Evolutionary conservation across 306 rosid species (phyloP).

Genomic region (Canavalia ensiformis): DNA sequence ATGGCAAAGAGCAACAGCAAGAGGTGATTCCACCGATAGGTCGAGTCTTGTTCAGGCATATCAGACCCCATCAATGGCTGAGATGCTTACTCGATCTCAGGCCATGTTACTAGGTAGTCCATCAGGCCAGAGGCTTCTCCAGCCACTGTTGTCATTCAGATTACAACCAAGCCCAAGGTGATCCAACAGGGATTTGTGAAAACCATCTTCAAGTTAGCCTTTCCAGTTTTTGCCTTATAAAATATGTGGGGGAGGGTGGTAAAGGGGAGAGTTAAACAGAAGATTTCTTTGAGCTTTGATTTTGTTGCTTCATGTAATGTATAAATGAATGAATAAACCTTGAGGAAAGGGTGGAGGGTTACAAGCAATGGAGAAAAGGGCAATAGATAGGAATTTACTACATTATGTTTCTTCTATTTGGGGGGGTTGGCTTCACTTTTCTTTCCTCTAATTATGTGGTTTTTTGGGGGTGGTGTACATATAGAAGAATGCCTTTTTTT

Average conservation of each 20-base stretch:
- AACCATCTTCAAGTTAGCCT: conserved; percentile 52
- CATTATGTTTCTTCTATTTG: conserved; percentile 61
- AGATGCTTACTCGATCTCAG: conserved; percentile 98
- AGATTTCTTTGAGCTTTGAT: conserved; percentile 65
- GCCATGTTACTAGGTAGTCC: conserved; percentile 83
- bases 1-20: conserved; percentile 98
- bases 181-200: conserved; percentile 44
- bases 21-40: conserved; percentile 94
- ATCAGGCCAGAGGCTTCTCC: conserved; percentile 84
- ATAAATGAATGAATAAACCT: conserved; percentile 74
- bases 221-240: conserved; percentile 51
- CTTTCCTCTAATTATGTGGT: conserved; percentile 51
- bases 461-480: conserved; percentile 82
- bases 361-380: conserved; percentile 58
- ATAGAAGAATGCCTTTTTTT: conserved; percentile 60
- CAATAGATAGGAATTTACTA: conserved; percentile 61
- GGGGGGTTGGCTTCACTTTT: conserved; percentile 52
- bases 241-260: conserved; percentile 55
- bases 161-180: conserved; percentile 92
- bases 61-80: conserved; percentile 94
- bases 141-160: conserved; percentile 69
- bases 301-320: conserved; percentile 69
- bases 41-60: conserved; percentile 88
- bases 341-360: conserved; percentile 66
- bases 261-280: conserved; percentile 56